Conservation (phyloP, 2,329 filamentous ascomycete genomes). For the Cercospora berteroae region DNA sequence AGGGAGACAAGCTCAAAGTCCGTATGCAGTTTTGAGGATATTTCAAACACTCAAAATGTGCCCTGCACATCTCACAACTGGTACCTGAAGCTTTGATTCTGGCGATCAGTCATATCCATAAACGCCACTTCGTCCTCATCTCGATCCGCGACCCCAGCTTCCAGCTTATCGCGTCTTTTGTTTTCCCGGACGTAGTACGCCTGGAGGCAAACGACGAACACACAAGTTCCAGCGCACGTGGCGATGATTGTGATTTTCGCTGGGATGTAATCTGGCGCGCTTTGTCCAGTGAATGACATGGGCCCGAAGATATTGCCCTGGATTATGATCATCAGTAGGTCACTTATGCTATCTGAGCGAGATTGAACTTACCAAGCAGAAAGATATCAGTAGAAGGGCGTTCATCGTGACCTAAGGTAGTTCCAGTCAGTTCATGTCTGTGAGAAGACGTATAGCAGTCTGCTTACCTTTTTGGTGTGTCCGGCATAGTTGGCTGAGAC, state of each 20-base stretch:
- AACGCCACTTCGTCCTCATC: conserved; percentile 28
- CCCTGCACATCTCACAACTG: conserved; percentile 7
- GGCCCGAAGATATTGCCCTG: conserved; percentile 46
- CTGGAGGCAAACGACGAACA: conserved; percentile 48
- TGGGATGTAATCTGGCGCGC: conserved; percentile 42
- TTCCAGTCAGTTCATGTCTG: background rate
- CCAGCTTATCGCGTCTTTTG: conserved; percentile 31
- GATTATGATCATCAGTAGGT: background rate
- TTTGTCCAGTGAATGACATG: conserved; percentile 39
- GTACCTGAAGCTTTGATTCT: conserved; percentile 34
- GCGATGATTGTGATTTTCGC: conserved; percentile 46
- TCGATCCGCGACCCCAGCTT: background rate
- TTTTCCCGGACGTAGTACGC: conserved; percentile 53
- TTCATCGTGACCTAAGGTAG: conserved; percentile 53
- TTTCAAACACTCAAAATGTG: background rate
- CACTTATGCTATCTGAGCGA: too few relatives aligned
- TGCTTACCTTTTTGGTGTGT: conserved; percentile 58
- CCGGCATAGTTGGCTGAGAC: conserved; percentile 58
- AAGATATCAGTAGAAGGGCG: conserved; percentile 48
- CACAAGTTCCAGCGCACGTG: conserved; percentile 36
- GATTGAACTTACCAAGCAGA: conserved; percentile 22
- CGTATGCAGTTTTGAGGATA: background rate
- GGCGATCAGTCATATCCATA: conserved; percentile 34
- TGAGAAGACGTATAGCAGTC: background rate
- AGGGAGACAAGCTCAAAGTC: conserved; percentile 39